Percentiles rank a stretch among this genome's conserved stretches.
These are phyloP conservation scores for Gynandropsis gynandra DNA, from an alignment of 345 rosid species.

Conservation along the genomic window DNA sequence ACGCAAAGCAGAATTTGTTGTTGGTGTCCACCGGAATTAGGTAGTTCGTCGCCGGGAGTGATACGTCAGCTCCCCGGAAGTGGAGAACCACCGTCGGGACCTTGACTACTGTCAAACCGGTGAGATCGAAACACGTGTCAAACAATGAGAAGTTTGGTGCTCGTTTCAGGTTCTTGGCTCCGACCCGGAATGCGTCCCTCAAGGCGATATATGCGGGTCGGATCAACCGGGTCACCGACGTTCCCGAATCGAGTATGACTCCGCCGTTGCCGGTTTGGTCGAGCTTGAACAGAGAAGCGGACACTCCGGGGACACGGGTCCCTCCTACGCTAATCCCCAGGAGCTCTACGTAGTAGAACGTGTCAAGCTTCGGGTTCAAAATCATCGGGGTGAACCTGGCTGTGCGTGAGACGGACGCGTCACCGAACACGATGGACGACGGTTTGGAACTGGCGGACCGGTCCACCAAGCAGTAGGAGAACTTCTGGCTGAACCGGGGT, in stretches of 20 bases:
- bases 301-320: slow-evolving; percentile 55
- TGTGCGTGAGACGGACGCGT: slow-evolving; percentile 58
- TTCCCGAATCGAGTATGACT: slow-evolving; percentile 85
- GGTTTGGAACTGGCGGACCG: slow-evolving; percentile 76
- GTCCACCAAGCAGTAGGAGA: slow-evolving; percentile 86
- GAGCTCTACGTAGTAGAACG: slow-evolving; percentile 87
- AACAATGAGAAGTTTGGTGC: slow-evolving; percentile 55
- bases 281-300: slow-evolving; percentile 65
- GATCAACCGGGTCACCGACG: slow-evolving; percentile 71
- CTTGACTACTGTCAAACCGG: slow-evolving; percentile 50
- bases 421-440: slow-evolving; percentile 74
- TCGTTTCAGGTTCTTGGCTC: slow-evolving; percentile 40
- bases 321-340: slow-evolving; percentile 89
- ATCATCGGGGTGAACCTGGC: slow-evolving; percentile 73
- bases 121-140: slow-evolving; percentile 79
- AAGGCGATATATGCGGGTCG: slow-evolving; percentile 59
- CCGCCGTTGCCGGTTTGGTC: slow-evolving; percentile 77
- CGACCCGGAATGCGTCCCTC: slow-evolving; percentile 54
- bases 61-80: slow-evolving; percentile 59
- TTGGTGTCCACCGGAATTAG: slow-evolving; percentile 67
- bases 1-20: slow-evolving; percentile 88
- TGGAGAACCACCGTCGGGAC: slow-evolving; percentile 76
- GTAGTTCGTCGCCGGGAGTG: slow-evolving; percentile 87
- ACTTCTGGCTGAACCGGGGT: slow-evolving; percentile 64
- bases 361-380: slow-evolving; percentile 76